A percentile compares a stretch with the other conserved stretches of the same genome.
Evolutionary conservation across 768 basidiomycete species (phyloP).

Genomic region (Tricholoma sp.): DNA sequence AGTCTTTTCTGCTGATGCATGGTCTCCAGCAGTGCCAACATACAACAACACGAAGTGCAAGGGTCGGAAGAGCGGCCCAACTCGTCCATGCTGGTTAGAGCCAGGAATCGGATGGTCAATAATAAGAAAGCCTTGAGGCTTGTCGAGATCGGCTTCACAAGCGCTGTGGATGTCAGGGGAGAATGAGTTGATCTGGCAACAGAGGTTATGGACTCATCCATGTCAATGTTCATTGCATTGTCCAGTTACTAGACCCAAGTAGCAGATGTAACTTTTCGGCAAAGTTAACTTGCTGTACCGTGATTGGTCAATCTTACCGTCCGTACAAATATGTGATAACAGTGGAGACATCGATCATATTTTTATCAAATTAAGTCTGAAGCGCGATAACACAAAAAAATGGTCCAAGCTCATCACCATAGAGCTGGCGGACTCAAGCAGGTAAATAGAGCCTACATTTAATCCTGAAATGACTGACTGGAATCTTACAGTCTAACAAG

Average conservation of each 20-base stretch:
- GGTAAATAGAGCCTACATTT: conserved; percentile 27
- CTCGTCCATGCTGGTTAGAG: too few relatives aligned
- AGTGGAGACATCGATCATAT: neutral
- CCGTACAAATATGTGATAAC: neutral
- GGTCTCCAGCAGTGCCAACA: neutral
- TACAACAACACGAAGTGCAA: neutral
- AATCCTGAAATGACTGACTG: neutral
- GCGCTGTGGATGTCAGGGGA: neutral
- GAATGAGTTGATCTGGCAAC: neutral
- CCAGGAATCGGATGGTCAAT: too few relatives aligned
- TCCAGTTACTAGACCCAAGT: too few relatives aligned
- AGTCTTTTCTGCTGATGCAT: neutral
- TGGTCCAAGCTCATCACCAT: conserved; percentile 58
- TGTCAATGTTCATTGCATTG: too few relatives aligned
- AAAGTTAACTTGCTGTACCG: neutral
- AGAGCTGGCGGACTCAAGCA: conserved; percentile 82
- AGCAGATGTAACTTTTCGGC: neutral
- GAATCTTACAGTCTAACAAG: conserved; percentile 70
- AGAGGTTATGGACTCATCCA: neutral
- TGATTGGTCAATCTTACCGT: neutral
- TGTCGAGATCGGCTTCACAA: neutral
- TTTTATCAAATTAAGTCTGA: too few relatives aligned
- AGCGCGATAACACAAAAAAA: conserved; percentile 11
- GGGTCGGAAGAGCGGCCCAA: too few relatives aligned
- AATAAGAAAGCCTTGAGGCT: neutral